Evolutionary conservation across 2,329 filamentous ascomycete genomes (phyloP).

Genomic region (Endoconidiophora laricicola): DNA sequence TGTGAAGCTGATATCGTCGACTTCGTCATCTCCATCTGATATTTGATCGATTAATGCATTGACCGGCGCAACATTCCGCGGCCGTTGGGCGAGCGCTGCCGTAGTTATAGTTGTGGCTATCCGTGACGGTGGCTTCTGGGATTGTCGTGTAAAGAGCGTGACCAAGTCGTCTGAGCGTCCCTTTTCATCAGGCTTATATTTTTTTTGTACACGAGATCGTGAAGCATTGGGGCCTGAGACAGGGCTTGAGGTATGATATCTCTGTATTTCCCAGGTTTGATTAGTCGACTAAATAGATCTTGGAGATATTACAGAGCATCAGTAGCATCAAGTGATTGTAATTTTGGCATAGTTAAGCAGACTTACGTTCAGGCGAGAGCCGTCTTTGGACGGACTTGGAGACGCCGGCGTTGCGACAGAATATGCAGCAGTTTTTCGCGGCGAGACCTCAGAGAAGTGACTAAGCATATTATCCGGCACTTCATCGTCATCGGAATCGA

Average conservation of each 20-base stretch:
- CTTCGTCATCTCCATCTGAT: conserved; percentile 30
- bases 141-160: conserved; percentile 45
- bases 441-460: conserved; percentile 35
- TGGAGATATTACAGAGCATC: neutral
- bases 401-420: conserved; percentile 22
- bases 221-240: conserved; percentile 31
- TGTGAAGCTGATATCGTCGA: conserved; percentile 17
- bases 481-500: conserved; percentile 32
- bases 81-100: conserved; percentile 14
- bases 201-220: conserved; percentile 23
- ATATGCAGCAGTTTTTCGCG: conserved; percentile 22
- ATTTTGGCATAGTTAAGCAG: neutral
- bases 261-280: neutral
- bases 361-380: conserved; percentile 15
- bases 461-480: conserved; percentile 30
- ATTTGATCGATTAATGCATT: conserved; percentile 33
- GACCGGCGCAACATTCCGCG: conserved; percentile 10
- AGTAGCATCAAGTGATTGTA: neutral
- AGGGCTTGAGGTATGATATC: conserved; percentile 18
- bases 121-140: conserved; percentile 27
- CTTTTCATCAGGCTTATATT: conserved; percentile 31
- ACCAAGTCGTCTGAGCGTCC: conserved; percentile 39
- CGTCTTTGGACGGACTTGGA: conserved; percentile 26
- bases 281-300: neutral
- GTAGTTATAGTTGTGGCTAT: conserved; percentile 5